These are phyloP conservation scores for Pichia sp. DNA, from an alignment of 1,139 yeast species.

Conservation along the genomic window DNA sequence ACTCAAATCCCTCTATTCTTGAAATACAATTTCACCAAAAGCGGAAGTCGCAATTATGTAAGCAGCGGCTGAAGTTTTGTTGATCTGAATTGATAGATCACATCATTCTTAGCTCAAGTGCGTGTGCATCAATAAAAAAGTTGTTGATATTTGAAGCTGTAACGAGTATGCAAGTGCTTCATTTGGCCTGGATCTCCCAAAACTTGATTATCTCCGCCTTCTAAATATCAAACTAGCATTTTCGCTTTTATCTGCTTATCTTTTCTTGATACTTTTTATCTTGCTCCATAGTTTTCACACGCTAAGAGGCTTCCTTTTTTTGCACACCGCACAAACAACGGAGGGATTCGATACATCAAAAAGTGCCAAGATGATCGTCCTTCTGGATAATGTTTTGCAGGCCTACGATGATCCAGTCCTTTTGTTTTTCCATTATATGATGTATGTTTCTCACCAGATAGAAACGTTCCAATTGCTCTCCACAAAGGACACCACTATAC, in stretches of 20 bases:
- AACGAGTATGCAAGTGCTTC: background rate
- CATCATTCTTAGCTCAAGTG: constrained; percentile 5
- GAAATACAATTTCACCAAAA: background rate
- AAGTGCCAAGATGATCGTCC: constrained; percentile 19
- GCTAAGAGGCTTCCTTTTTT: background rate
- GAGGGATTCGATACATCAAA: background rate
- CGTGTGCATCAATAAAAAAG: background rate
- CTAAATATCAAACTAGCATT: background rate
- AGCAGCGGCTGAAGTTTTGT: background rate
- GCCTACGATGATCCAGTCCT: constrained; percentile 19
- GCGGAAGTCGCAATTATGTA: background rate
- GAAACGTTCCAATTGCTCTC: constrained; percentile 16
- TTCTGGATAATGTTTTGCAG: constrained; percentile 20
- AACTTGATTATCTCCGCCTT: background rate
- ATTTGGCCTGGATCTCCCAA: background rate
- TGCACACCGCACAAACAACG: background rate
- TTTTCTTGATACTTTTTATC: background rate
- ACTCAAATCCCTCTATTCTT: too few species aligned
- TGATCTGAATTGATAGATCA: background rate
- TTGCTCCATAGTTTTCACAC: background rate
- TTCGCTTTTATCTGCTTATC: background rate
- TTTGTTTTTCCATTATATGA: constrained; percentile 15
- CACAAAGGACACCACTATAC: constrained; percentile 14
- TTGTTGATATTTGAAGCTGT: background rate
- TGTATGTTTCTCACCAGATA: constrained; percentile 17